Conservation (phyloP, 768 basidiomycete genomes). For the Grammothele lineata region DNA sequence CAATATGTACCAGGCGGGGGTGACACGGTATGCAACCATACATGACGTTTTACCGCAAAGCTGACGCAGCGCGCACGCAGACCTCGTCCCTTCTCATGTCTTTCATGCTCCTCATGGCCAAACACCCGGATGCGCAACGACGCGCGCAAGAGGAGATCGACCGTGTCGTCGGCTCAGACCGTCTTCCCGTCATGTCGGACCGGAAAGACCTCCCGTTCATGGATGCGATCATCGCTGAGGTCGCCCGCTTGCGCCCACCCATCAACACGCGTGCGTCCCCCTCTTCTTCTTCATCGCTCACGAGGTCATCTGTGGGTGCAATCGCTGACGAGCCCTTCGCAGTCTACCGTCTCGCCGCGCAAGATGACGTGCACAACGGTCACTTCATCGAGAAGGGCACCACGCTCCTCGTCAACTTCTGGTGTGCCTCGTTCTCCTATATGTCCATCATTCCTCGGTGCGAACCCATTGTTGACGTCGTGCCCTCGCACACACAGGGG, state of each 20-base stretch:
- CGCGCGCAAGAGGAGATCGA: conserved; percentile 28
- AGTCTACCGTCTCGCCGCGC: conserved; percentile 1
- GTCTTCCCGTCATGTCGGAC: conserved; percentile 21
- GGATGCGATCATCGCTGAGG: conserved; percentile 24
- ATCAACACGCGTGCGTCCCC: conserved; percentile 12
- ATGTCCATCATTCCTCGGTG: too few relatives aligned
- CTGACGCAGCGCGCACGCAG: background rate
- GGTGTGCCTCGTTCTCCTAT: conserved; percentile 13
- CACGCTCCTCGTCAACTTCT: conserved; percentile 16
- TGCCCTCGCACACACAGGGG: conserved; percentile 3
- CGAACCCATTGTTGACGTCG: too few relatives aligned
- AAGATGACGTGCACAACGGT: conserved; percentile 18
- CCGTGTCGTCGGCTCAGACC: conserved; percentile 18
- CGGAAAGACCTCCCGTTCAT: conserved; percentile 23
- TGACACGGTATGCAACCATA: too few relatives aligned
- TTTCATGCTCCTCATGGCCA: conserved; percentile 23
- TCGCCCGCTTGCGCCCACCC: conserved; percentile 20
- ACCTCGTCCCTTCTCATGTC: conserved; percentile 11
- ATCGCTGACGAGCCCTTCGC: too few relatives aligned
- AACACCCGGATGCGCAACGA: conserved; percentile 21
- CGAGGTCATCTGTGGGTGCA: too few relatives aligned
- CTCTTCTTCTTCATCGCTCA: conserved; percentile 15
- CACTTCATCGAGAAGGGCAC: conserved; percentile 14
- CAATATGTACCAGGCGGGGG: too few relatives aligned
- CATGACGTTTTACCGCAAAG: too few relatives aligned